These are phyloP conservation scores for Picochlorum sp. DNA, from an alignment of 139 green algal genomes.

Conservation along the genomic window DNA sequence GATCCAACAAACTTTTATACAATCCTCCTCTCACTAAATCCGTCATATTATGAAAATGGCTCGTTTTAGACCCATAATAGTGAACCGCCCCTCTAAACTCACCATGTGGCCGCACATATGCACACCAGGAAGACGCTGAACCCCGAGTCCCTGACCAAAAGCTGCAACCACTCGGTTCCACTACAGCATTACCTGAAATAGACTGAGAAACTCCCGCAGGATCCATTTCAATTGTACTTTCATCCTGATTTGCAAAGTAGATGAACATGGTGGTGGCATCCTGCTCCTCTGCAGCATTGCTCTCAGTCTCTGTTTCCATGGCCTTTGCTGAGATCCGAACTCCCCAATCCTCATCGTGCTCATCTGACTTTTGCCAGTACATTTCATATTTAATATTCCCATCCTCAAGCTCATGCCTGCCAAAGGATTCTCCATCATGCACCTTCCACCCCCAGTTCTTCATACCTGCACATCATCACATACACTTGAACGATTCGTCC, in stretches of 20 bases:
- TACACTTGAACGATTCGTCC: background rate
- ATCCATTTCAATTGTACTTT: background rate
- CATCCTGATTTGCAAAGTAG: conserved; percentile 3
- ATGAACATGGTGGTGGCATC: conserved; percentile 12
- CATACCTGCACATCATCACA: conserved; percentile 18
- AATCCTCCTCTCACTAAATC: conserved; percentile 27
- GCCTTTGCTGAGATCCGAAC: conserved; percentile 3
- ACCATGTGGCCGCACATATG: no score
- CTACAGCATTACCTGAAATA: no score
- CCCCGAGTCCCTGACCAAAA: no score
- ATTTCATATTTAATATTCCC: conserved; percentile 47
- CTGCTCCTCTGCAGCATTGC: background rate
- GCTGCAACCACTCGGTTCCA: no score
- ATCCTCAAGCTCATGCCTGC: conserved; percentile 64
- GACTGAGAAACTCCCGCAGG: background rate
- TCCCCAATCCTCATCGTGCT: background rate
- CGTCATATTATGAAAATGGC: conserved; percentile 56
- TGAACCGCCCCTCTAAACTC: background rate
- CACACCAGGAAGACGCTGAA: no score
- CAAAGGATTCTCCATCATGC: conserved; percentile 77
- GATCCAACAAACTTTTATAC: conserved; percentile 2
- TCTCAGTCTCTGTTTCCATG: background rate
- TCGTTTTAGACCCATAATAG: background rate
- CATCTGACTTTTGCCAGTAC: conserved; percentile 9
- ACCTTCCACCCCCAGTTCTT: conserved; percentile 62